Percentiles rank a stretch among this genome's conserved stretches.
phyloP scores from a whole-genome alignment of 139 green algal species.

The Desmodesmus armatus region DNA sequence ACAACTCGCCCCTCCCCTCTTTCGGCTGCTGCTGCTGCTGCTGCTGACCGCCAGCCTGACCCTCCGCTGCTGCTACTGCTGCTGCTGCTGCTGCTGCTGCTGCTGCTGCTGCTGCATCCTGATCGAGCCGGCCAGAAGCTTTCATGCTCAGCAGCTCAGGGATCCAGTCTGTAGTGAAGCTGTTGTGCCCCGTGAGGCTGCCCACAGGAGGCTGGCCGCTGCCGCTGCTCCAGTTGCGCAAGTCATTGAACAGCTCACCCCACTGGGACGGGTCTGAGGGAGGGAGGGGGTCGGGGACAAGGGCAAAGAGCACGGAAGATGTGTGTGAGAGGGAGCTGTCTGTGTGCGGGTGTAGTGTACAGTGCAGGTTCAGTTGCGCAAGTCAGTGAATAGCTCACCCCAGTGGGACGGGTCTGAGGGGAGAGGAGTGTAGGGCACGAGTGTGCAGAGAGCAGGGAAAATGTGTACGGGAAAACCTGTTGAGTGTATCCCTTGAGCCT shows the following conservation, averaged over 20 bases:
- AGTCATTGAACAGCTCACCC: slow-evolving; percentile 28
- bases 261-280: slow-evolving; percentile 6
- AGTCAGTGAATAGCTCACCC: slow-evolving; percentile 25
- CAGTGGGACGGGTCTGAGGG: slow-evolving; percentile 4
- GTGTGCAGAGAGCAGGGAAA: not conserved
- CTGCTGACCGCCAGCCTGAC: not conserved
- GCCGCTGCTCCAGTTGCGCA: slow-evolving; percentile 27
- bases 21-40: not conserved
- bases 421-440: not conserved
- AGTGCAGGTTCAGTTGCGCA: slow-evolving; percentile 12
- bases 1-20: not conserved
- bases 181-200: not conserved
- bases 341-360: not conserved
- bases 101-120: not conserved
- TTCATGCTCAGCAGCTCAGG: slow-evolving; percentile 33
- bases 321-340: no score
- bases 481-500: no score
- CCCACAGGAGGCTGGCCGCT: not conserved
- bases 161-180: slow-evolving; percentile 30
- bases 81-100: not conserved
- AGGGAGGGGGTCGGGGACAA: not conserved
- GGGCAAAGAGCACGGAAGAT: not conserved
- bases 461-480: no score
- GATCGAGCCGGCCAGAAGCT: slow-evolving; percentile 19
- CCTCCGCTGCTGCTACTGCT: not conserved